phyloP scores from a whole-genome alignment of 345 rosid species.

The Gossypium arboreum region DNA sequence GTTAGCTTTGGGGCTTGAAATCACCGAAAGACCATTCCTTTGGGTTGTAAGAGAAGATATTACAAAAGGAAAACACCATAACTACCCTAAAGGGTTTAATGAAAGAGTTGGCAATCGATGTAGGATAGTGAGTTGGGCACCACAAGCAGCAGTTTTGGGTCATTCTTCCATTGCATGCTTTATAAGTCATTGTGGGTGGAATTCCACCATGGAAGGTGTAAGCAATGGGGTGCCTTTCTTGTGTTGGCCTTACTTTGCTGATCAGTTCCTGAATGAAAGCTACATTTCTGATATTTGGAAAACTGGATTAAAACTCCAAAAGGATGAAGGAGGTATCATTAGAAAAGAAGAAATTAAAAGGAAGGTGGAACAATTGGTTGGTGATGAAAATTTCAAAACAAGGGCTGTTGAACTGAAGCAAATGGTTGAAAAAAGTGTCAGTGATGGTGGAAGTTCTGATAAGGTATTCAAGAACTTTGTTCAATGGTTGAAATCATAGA shows the following conservation, averaged over 20 bases:
- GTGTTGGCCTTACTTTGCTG: conserved; percentile 38
- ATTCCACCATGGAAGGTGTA: conserved; percentile 36
- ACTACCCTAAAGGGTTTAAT: conserved; percentile 5
- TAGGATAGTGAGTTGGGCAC: conserved; percentile 15
- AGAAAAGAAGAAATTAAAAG: conserved; percentile 18
- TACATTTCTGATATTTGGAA: conserved; percentile 32
- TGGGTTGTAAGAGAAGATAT: conserved; percentile 17
- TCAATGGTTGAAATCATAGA: conserved; percentile 8
- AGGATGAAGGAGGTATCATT: conserved; percentile 19
- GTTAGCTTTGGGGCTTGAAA: conserved; percentile 9
- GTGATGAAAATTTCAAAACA: conserved; percentile 12
- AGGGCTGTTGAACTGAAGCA: conserved; percentile 15
- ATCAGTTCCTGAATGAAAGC: conserved; percentile 26
- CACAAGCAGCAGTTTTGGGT: neutral
- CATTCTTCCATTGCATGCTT: conserved; percentile 19
- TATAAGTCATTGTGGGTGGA: conserved; percentile 41
- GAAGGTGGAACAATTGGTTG: conserved; percentile 17
- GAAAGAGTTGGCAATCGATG: neutral
- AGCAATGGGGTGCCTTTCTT: conserved; percentile 35
- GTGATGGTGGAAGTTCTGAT: conserved; percentile 16
- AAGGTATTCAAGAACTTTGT: neutral
- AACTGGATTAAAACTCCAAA: conserved; percentile 20
- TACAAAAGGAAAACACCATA: neutral
- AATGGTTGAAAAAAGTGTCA: neutral
- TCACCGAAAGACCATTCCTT: neutral